Base-by-base conservation (phyloP, 305 asterid species). In the Rubia balearica region DNA sequence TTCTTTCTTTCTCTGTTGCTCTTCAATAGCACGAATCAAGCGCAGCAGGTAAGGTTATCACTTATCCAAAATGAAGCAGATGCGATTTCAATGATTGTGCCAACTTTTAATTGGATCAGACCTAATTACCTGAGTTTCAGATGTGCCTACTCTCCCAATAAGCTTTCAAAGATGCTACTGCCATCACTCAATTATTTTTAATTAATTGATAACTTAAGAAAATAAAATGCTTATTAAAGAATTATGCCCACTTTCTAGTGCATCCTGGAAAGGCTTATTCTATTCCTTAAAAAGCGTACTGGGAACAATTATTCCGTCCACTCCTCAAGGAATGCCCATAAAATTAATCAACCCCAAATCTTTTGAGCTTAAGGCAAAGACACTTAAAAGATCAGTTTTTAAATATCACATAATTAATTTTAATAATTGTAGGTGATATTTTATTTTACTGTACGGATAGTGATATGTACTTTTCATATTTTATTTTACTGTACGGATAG, bases 291-390 rank as follows among this genome's bases (percentile, higher is more conserved):
- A 77, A 56, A 22, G 77, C 63, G 63, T 65, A 66, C 51, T 68
- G 89, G 83, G 83, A 42, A 79, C 86, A 69, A 73, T 78, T 80
- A 73, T 76, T 83, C 83, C 76, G 77, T 81, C 81, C 60, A 73
- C 76, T 65, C 69, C 82, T 71, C 68, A 16, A 36, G 62, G 21
- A 64, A 69, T 27, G 70, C 74, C 55, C 55, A 12, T 40, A 8
- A 0, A 19, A 56, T 56, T 56, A 33, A 38, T 55, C 55, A 56
- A 68, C 38, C 71, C 33, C 7, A 68, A 53, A 14, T n/a, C 63
- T 1, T 27, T 27, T 27, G 30, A 27, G 30, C 30, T 27, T 27
- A 27, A 27, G 30, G 1, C 30, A 27, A 27, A 27, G 30, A 27
- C 30, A 27, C 30, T 27, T 27, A 27, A 27, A 27, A 27, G 30